phyloP scores from a whole-genome alignment of 345 rosid genomes.

The Ailanthus altissimus region DNA sequence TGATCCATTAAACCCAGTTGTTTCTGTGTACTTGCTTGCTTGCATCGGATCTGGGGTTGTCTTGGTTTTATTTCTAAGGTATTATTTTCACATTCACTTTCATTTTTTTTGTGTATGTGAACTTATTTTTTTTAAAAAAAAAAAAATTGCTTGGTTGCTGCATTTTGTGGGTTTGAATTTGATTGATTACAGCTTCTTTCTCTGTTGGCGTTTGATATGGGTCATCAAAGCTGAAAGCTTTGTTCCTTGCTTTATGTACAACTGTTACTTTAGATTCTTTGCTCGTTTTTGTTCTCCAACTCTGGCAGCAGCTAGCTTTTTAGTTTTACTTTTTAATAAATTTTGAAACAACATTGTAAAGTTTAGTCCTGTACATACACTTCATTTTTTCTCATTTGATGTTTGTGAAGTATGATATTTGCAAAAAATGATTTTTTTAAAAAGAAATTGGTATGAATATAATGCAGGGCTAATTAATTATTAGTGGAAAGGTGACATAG shows the following conservation, averaged over 20 bases:
- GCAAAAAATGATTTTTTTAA: too few species aligned
- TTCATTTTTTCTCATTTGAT: background rate
- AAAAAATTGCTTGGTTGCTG: background rate
- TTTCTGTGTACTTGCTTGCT: background rate
- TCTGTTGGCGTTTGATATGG: constrained; percentile 6
- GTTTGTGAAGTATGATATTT: background rate
- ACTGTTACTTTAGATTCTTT: background rate
- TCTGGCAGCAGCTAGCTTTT: constrained; percentile 1
- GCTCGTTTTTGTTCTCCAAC: background rate
- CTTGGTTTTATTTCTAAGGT: constrained; percentile 44
- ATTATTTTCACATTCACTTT: constrained; percentile 6
- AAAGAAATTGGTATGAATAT: background rate
- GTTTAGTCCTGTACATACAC: background rate
- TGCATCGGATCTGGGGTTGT: constrained; percentile 46
- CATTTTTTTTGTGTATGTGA: constrained; percentile 17
- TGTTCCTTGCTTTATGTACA: constrained; percentile 8
- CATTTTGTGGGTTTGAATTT: constrained; percentile 18
- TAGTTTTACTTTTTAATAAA: background rate
- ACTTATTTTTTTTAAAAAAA: background rate
- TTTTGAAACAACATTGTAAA: background rate
- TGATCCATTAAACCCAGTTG: background rate
- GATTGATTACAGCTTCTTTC: background rate
- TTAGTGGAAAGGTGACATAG: constrained; percentile 7
- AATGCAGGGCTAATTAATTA: constrained; percentile 15
- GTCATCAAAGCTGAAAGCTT: background rate